These are phyloP conservation scores for Pichia sp. DNA, from an alignment of 1,139 yeast species.

Conservation along the genomic window DNA sequence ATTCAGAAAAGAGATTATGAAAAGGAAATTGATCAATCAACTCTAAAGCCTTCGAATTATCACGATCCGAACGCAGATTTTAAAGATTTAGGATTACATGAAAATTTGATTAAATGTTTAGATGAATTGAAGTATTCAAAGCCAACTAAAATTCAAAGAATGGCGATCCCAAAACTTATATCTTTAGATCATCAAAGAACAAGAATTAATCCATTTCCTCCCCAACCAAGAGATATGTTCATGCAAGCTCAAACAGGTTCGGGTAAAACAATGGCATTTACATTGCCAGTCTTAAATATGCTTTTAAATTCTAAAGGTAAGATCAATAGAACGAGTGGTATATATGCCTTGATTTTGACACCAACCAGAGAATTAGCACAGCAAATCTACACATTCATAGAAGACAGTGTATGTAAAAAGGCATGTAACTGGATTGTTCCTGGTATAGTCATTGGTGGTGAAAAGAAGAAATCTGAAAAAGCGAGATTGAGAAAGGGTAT, in stretches of 20 bases:
- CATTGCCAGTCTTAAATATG: slow-evolving; percentile 71
- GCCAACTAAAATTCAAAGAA: slow-evolving; percentile 83
- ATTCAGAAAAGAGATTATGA: slow-evolving; percentile 27
- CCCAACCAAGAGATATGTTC: slow-evolving; percentile 49
- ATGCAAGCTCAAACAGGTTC: slow-evolving; percentile 96
- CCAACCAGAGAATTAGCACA: slow-evolving; percentile 94
- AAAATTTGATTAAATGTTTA: slow-evolving; percentile 45
- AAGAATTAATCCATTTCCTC: slow-evolving; percentile 21
- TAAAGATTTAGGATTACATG: slow-evolving; percentile 60
- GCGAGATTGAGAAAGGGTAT: slow-evolving; percentile 87
- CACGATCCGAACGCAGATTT: slow-evolving; percentile 54
- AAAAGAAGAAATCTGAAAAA: slow-evolving; percentile 86
- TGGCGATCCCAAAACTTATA: slow-evolving; percentile 63
- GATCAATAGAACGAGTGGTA: slow-evolving; percentile 65
- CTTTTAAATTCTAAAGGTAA: slow-evolving; percentile 45
- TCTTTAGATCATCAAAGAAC: slow-evolving; percentile 27
- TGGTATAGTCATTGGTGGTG: slow-evolving; percentile 92
- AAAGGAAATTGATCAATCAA: slow-evolving; percentile 25
- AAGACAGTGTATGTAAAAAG: slow-evolving; percentile 50
- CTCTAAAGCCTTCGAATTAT: slow-evolving; percentile 72
- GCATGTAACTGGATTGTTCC: slow-evolving; percentile 75
- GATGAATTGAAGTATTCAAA: slow-evolving; percentile 50
- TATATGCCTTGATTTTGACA: slow-evolving; percentile 78
- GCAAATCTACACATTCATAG: slow-evolving; percentile 83
- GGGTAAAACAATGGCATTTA: slow-evolving; percentile 84